Conservation (phyloP, 495 filamentous ascomycete species). For the Neurospora hispaniola region DNA sequence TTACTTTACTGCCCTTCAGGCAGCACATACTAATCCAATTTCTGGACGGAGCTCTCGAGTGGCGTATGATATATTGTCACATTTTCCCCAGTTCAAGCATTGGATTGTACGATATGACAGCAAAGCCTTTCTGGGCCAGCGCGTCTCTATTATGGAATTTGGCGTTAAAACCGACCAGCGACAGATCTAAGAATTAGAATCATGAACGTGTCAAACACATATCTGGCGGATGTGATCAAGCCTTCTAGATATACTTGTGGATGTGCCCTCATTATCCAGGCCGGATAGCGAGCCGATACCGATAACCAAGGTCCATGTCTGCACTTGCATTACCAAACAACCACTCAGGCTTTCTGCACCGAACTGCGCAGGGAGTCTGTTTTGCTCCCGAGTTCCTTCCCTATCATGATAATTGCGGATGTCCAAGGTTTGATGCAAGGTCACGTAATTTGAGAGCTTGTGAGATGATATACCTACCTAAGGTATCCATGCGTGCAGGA, state of each 20-base stretch:
- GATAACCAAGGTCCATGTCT: not conserved
- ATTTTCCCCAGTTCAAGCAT: not conserved
- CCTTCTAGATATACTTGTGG: not conserved
- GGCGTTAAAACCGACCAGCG: not conserved
- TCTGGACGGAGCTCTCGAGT: not conserved
- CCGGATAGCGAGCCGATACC: not conserved
- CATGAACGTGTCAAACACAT: not conserved
- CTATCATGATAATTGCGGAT: not conserved
- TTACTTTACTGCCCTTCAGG: not conserved
- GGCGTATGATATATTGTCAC: not conserved
- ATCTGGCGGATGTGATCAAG: not conserved
- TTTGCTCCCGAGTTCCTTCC: not conserved
- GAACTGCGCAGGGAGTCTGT: not conserved
- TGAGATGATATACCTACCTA: not conserved
- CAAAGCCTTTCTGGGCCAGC: not conserved
- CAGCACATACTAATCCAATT: not conserved
- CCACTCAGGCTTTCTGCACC: not conserved
- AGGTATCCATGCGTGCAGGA: not conserved
- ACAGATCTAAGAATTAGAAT: not conserved
- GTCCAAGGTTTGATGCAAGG: not conserved
- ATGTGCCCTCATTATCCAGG: not conserved
- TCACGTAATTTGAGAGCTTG: not conserved
- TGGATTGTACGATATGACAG: not conserved
- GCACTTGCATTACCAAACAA: not conserved
- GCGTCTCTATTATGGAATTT: not conserved